These are phyloP conservation scores for Penicillium bovifimosum DNA, from an alignment of 495 filamentous ascomycete genomes.

Conservation along the genomic window DNA sequence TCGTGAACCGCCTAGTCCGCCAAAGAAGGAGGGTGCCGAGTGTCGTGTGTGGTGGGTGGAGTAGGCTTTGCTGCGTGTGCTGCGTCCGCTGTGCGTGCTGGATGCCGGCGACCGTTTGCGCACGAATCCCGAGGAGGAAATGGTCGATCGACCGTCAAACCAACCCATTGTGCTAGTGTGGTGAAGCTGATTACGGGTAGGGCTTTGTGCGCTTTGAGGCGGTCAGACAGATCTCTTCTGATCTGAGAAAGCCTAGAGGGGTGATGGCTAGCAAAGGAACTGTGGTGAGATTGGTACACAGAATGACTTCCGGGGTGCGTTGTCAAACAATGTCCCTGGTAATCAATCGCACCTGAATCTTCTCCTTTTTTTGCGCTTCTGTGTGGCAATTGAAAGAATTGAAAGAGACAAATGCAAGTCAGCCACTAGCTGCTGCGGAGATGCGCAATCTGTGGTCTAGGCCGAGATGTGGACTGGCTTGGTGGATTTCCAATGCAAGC, in stretches of 20 bases:
- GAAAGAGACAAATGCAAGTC: conserved; percentile 24
- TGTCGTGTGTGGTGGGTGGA: conserved; percentile 35
- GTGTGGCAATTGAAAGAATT: conserved; percentile 14
- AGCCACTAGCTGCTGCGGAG: conserved; percentile 31
- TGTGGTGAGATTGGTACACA: not conserved
- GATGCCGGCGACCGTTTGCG: conserved; percentile 31
- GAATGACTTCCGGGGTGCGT: not conserved
- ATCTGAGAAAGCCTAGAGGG: not conserved
- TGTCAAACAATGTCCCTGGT: not conserved
- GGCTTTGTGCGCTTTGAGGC: not conserved
- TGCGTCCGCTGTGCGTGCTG: conserved; percentile 18
- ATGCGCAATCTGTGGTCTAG: conserved; percentile 29
- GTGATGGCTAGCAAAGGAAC: not conserved
- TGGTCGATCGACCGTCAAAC: conserved; percentile 39
- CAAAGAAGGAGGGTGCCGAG: conserved; percentile 50
- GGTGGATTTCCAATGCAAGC: conserved; percentile 18
- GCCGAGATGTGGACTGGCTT: conserved; percentile 27
- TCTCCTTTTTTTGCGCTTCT: conserved; percentile 8
- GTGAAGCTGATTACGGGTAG: not conserved
- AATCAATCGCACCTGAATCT: not conserved
- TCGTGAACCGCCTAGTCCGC: conserved; percentile 27
- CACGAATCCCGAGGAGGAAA: conserved; percentile 17
- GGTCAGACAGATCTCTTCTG: not conserved
- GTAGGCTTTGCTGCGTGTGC: conserved; percentile 29
- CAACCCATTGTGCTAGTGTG: conserved; percentile 41